These are phyloP conservation scores for Sicyos edulis DNA, from an alignment of 306 rosid genomes.

Conservation along the genomic window DNA sequence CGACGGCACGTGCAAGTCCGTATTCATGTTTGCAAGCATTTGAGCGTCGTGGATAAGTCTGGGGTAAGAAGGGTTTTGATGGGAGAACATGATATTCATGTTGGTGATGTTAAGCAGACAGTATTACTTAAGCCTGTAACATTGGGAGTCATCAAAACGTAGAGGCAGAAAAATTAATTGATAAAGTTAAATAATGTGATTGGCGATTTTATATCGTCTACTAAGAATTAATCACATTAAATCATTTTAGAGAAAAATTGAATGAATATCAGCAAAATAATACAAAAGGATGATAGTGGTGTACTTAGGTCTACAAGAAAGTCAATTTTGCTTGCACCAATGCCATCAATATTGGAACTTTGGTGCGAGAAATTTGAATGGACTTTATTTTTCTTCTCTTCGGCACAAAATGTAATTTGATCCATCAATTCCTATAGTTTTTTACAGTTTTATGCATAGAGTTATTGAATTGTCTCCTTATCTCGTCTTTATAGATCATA, in stretches of 20 bases:
- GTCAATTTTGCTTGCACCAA: neutral
- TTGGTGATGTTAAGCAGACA: constrained; percentile 53
- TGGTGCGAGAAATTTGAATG: constrained; percentile 4
- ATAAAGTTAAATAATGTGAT: neutral
- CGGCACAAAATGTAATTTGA: neutral
- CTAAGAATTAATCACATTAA: neutral
- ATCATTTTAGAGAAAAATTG: neutral
- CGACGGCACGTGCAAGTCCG: constrained; percentile 38
- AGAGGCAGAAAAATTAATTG: neutral
- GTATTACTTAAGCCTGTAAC: constrained; percentile 51
- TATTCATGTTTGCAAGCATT: constrained; percentile 67
- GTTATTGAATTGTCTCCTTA: too few relatives aligned
- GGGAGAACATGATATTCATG: constrained; percentile 54
- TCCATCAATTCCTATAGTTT: too few relatives aligned
- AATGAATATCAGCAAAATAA: too few relatives aligned
- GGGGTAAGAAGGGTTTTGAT: constrained; percentile 74
- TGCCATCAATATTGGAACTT: constrained; percentile 3
- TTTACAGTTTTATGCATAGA: too few relatives aligned
- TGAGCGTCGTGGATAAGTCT: constrained; percentile 65
- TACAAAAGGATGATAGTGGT: too few relatives aligned
- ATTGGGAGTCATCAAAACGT: constrained; percentile 13
- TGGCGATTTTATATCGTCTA: neutral
- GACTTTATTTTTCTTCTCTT: neutral
- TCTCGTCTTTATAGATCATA: too few relatives aligned
- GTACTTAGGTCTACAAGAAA: neutral